These are phyloP conservation scores for Ceratocystis variospora DNA, from an alignment of 2,329 filamentous ascomycete species.

Conservation along the genomic window DNA sequence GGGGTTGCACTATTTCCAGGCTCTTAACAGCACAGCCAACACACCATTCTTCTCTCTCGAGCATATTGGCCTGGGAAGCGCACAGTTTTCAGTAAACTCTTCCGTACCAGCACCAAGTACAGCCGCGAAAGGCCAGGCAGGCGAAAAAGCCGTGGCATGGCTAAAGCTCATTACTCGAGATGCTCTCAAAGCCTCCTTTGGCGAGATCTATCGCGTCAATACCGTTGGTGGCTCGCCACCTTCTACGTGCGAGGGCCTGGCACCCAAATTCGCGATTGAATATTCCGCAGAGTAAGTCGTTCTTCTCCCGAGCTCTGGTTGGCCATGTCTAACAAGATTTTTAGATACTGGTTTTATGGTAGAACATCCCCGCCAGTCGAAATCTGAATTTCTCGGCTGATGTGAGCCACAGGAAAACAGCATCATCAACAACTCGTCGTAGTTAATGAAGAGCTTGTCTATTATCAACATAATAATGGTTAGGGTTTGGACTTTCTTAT, in stretches of 20 bases:
- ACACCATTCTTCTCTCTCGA: conserved; percentile 73
- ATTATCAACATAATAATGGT: neutral
- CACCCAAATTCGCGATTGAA: conserved; percentile 53
- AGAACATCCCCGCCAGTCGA: neutral
- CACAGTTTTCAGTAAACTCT: conserved; percentile 48
- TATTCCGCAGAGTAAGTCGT: conserved; percentile 70
- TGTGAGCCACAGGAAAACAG: too few relatives aligned
- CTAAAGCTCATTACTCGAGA: conserved; percentile 49
- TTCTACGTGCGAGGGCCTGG: conserved; percentile 53
- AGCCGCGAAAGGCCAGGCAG: conserved; percentile 45
- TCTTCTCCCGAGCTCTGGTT: conserved; percentile 16
- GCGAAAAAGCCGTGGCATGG: conserved; percentile 64
- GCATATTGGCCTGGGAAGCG: conserved; percentile 31
- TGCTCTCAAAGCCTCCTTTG: conserved; percentile 45
- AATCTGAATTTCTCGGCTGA: neutral
- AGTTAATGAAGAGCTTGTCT: neutral
- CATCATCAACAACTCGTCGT: neutral
- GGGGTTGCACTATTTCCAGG: conserved; percentile 66
- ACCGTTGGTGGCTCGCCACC: conserved; percentile 73
- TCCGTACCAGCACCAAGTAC: conserved; percentile 47
- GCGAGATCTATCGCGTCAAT: conserved; percentile 68
- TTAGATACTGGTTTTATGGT: conserved; percentile 30
- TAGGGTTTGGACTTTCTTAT: neutral
- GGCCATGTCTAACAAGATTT: neutral
- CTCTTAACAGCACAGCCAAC: conserved; percentile 35